These are phyloP conservation scores for Knufia fluminis DNA, from an alignment of 2,329 filamentous ascomycete species.

Conservation along the genomic window DNA sequence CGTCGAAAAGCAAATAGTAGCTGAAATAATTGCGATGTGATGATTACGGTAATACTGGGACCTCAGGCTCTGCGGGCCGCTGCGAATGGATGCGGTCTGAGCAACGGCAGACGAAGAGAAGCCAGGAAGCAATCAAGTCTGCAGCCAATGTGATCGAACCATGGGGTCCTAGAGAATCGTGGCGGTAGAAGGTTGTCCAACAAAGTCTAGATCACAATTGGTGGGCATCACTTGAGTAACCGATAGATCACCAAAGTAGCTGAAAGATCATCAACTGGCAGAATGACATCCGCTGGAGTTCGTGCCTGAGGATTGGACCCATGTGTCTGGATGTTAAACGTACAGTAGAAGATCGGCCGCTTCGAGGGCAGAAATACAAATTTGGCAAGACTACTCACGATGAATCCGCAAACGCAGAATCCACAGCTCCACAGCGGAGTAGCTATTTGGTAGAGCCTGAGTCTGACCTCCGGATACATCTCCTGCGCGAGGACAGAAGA, in stretches of 20 bases:
- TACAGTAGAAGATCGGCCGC: background rate
- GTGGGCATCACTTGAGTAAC: background rate
- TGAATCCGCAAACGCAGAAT: background rate
- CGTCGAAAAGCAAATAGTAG: background rate
- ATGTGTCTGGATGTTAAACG: background rate
- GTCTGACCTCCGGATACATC: background rate
- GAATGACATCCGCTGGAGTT: slow-evolving; percentile 2
- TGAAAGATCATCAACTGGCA: background rate
- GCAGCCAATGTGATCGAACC: background rate
- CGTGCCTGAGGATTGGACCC: slow-evolving; percentile 5
- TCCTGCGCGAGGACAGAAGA: background rate
- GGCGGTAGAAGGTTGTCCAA: background rate
- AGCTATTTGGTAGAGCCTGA: background rate
- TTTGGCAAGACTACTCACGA: background rate
- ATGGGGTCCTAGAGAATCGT: background rate
- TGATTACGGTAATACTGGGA: slow-evolving; percentile 10
- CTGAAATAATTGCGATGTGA: slow-evolving; percentile 9
- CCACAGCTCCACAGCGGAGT: background rate
- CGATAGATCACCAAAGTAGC: background rate
- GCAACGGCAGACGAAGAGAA: background rate
- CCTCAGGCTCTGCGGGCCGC: slow-evolving; percentile 1
- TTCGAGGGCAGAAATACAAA: background rate
- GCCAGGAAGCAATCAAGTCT: background rate
- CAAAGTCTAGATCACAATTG: background rate
- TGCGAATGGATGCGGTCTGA: background rate